Base-by-base conservation (phyloP, 768 basidiomycete genomes). In the Pleurotus djamor region DNA sequence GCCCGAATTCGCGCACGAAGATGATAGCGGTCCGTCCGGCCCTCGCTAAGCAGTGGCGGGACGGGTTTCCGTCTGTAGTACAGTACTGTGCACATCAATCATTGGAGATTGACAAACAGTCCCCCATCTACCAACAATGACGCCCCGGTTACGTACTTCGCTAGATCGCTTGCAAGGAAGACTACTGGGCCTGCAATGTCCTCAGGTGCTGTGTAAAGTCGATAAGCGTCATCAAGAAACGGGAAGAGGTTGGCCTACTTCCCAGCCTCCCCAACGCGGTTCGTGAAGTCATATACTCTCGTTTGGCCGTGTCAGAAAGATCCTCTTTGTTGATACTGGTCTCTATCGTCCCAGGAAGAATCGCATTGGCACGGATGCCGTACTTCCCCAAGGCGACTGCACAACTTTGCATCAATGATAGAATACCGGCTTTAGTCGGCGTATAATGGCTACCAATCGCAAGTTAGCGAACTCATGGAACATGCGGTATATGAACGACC, bases 311-410 rank as follows among this genome's bases (percentile, higher is more conserved):
- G 63, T 88, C 80, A 10, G 84, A 67, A 35, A 92, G 79, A 69
- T 92, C 88, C 60, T 88, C 88, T 64, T 84, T 84, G 73, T 92
- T 91, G 71, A 91, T 91, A 63, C 86, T 81, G 16, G 91, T 92
- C 44, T 80, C 86, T 63, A 91, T 87, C 2, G 90, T 91, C 7
- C 89, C 89, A 12, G 89, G 89, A n/a, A 90, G 78, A 52, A 88
- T 71, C 3, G 86, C 84, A 65, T 88, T 87, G 43, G 84, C 88
- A 38, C 90, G 81, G 63, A 92, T 92, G 51, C 83, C 83, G 69
- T 89, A 83, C 61, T 88, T 86, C n/a, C 88, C 88, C 28, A 91
- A 75, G 3, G 90, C 89, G 45, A 90, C 83, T 4, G 90, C 88
- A 64, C 86, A 88, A 61, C 85, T 87, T 70, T 91, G 88, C 89